A percentile compares a stretch with the other conserved stretches of the same genome.
Conservation (phyloP, 2,329 filamentous ascomycete species). For the Alternaria ventricosa region DNA sequence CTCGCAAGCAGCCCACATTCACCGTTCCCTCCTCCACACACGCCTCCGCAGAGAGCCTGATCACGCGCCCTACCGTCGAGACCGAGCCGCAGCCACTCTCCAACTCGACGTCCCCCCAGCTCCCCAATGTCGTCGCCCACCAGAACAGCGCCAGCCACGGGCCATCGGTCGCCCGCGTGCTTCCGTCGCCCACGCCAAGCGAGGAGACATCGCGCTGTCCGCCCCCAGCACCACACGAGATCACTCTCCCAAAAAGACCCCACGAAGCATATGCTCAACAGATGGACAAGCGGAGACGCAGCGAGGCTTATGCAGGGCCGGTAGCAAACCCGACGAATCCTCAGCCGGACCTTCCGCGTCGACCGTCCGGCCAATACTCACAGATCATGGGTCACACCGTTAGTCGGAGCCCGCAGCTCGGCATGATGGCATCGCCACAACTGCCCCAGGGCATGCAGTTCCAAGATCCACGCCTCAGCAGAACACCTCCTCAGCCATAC, state of each 20-base stretch:
- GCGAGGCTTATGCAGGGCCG: neutral
- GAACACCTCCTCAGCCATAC: slow-evolving; percentile 10
- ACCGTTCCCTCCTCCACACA: neutral
- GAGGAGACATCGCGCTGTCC: slow-evolving; percentile 54
- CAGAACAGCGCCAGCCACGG: neutral
- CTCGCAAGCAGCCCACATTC: slow-evolving; percentile 11
- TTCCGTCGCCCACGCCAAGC: slow-evolving; percentile 69
- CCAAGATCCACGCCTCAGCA: neutral
- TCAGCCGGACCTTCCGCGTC: neutral
- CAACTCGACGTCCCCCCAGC: slow-evolving; percentile 45
- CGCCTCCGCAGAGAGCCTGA: neutral
- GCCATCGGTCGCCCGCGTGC: slow-evolving; percentile 43
- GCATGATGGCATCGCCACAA: slow-evolving; percentile 12
- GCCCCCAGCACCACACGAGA: neutral
- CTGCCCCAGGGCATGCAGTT: slow-evolving; percentile 1
- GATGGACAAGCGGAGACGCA: neutral
- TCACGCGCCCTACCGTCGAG: slow-evolving; percentile 6
- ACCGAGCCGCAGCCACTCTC: slow-evolving; percentile 28
- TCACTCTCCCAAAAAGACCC: neutral
- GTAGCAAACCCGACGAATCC: neutral
- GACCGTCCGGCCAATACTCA: neutral
- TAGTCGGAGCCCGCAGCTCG: slow-evolving; percentile 2
- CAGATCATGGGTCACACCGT: slow-evolving; percentile 4
- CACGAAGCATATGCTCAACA: neutral
- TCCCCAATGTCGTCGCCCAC: slow-evolving; percentile 34